Base-by-base conservation (phyloP, 257 asterid genomes). In the Ilex asprella region DNA sequence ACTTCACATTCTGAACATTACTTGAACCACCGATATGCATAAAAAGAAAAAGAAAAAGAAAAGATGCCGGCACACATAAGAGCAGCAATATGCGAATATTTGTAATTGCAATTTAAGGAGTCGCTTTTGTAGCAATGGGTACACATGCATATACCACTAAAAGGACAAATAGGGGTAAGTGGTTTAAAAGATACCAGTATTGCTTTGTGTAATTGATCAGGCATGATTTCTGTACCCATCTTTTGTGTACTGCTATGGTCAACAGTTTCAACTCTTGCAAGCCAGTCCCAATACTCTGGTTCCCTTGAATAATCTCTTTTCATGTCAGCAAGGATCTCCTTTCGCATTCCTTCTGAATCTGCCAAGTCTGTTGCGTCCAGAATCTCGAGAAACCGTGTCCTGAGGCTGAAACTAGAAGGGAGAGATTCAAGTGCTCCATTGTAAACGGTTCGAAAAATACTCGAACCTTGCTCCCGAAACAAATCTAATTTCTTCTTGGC, bases 221-320 rank as follows among this genome's bases (percentile, higher is more conserved):
- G 60, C 53, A 62, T 76, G 43, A 56, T 62, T 39, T 57, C 81
- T 61, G 74, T 65, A 39, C 55, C 39, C 12, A 8, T 52, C 14
- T 21, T 47, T 60, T 62, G 56, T 47, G 58, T 41, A 56, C 35
- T 65, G 50, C 39, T 75, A 11, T 47, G 47, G 49, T 66, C 81
- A 31, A 66, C 63, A 69, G 66, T 62, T 78, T 79, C 87, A 63
- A 39, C 71, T 71, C 93, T 82, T 15, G 97, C 97, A 55, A 86
- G 83, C 99, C 99, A 92, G 69, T 92, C 94, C 97, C 97, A 92
- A 74, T 86, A 92, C 31, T 35, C 41, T 13, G 96, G 91, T 27
- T 82, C 81, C 72, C 70, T 69, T 0, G 84, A 73, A 60, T 89
- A 92, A 64, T 87, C 90, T 68, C 72, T 72, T 78, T 75, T 81